Conservation (phyloP, 225 moss, liverwort and hornwort species). For the Thuidium tamariscinum region DNA sequence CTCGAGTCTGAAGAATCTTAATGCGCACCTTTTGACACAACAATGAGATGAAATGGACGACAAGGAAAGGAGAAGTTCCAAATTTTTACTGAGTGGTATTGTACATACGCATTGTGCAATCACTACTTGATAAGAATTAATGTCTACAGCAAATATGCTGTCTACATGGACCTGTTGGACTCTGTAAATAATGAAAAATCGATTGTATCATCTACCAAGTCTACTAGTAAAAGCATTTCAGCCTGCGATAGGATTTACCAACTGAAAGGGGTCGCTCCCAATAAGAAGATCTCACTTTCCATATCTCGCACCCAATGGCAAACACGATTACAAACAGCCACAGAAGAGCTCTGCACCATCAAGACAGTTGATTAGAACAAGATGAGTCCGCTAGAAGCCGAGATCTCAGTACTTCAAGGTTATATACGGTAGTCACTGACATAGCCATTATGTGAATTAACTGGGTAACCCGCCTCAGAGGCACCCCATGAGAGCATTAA, state of each 20-base stretch:
- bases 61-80: not conserved
- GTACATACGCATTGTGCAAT: slow-evolving; percentile 26
- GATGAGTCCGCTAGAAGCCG: not conserved
- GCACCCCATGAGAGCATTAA: not conserved
- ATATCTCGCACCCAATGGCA: slow-evolving; percentile 91
- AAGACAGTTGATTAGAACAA: not conserved
- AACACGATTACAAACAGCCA: slow-evolving; percentile 76
- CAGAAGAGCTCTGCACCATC: slow-evolving; percentile 41
- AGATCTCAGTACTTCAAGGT: not conserved
- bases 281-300: slow-evolving; percentile 91
- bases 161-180: slow-evolving; percentile 1
- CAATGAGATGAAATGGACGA: not conserved
- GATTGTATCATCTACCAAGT: slow-evolving; percentile 6
- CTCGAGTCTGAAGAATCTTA: not conserved
- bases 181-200: slow-evolving; percentile 13
- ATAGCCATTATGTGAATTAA: not conserved
- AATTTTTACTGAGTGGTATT: slow-evolving; percentile 18
- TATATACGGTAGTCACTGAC: not conserved
- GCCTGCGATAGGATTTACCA: slow-evolving; percentile 56
- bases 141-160: slow-evolving; percentile 8
- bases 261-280: slow-evolving; percentile 91
- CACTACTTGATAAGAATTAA: slow-evolving; percentile 3
- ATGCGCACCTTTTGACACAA: not conserved
- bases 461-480: not conserved
- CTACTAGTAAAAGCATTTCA: slow-evolving; percentile 3